Evolutionary conservation across 805 yeast genomes (phyloP).

Genomic region (Metschnikowia kofuensis): DNA sequence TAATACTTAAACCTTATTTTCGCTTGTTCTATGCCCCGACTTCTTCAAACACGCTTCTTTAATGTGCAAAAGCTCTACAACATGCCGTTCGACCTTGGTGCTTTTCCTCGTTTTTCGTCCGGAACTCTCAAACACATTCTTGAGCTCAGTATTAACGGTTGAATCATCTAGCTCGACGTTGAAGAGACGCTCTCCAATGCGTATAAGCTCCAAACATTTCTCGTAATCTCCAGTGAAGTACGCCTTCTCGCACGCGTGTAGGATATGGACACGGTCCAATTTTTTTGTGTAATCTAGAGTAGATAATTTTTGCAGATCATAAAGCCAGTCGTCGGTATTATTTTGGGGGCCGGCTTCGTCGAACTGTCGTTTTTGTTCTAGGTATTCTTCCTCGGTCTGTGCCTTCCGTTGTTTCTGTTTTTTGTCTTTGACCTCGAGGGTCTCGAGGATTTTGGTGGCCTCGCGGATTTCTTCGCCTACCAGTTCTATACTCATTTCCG

Average conservation of each 20-base stretch:
- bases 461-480: background rate
- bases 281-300: constrained; percentile 37
- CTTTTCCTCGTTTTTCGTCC: constrained; percentile 28
- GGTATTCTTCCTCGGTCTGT: constrained; percentile 65
- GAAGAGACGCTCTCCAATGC: constrained; percentile 32
- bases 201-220: constrained; percentile 48
- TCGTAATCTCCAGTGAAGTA: constrained; percentile 54
- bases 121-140: constrained; percentile 17
- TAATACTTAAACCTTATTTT: no score
- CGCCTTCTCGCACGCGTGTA: constrained; percentile 60
- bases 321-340: constrained; percentile 46
- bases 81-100: constrained; percentile 45
- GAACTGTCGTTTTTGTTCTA: constrained; percentile 50
- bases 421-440: constrained; percentile 3
- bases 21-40: background rate
- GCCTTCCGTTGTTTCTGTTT: constrained; percentile 49
- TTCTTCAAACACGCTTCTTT: constrained; percentile 29
- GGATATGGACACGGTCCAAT: constrained; percentile 51
- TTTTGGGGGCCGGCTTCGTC: constrained; percentile 54
- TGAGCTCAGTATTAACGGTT: constrained; percentile 23
- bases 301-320: constrained; percentile 23
- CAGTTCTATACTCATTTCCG: background rate
- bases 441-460: background rate
- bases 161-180: constrained; percentile 22
- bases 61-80: constrained; percentile 49